Evolutionary conservation across 2,329 filamentous ascomycete genomes (phyloP).

Genomic region (Colletotrichum plurivorum): DNA sequence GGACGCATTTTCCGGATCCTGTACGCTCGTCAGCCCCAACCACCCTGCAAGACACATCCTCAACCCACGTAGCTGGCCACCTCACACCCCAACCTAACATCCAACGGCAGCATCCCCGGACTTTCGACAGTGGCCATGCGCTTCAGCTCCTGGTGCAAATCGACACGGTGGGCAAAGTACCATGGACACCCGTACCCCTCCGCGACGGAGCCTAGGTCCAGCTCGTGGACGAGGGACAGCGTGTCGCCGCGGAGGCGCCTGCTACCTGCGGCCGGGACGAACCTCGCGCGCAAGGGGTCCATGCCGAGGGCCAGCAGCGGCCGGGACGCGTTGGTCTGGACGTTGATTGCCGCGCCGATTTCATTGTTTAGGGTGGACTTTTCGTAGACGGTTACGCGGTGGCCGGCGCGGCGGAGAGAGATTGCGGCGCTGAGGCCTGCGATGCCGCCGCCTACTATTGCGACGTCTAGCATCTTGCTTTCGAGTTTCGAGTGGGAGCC

Average conservation of each 20-base stretch:
- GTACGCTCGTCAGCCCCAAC: not conserved
- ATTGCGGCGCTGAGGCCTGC: constrained; percentile 53
- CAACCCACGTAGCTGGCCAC: constrained; percentile 46
- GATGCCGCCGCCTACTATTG: constrained; percentile 54
- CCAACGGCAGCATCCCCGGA: constrained; percentile 45
- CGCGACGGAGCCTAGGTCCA: constrained; percentile 12
- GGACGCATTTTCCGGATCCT: constrained; percentile 45
- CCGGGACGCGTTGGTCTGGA: constrained; percentile 55
- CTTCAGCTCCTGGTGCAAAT: constrained; percentile 55
- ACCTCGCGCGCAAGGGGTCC: constrained; percentile 47
- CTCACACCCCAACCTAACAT: constrained; percentile 44
- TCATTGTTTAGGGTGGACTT: constrained; percentile 53
- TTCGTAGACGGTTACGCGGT: constrained; percentile 53
- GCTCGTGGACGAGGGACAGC: constrained; percentile 40
- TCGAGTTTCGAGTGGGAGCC: not conserved
- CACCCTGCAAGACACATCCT: not conserved
- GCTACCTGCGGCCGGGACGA: constrained; percentile 45
- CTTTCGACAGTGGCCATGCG: constrained; percentile 48
- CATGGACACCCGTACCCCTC: constrained; percentile 41
- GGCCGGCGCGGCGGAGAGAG: constrained; percentile 52
- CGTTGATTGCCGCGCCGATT: constrained; percentile 55
- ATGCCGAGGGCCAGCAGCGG: constrained; percentile 54
- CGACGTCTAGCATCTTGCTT: constrained; percentile 38
- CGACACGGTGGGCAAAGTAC: constrained; percentile 55
- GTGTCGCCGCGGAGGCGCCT: constrained; percentile 31